Evolutionary conservation across 495 filamentous ascomycete genomes (phyloP).

Genomic region (Penicillium antarcticum): DNA sequence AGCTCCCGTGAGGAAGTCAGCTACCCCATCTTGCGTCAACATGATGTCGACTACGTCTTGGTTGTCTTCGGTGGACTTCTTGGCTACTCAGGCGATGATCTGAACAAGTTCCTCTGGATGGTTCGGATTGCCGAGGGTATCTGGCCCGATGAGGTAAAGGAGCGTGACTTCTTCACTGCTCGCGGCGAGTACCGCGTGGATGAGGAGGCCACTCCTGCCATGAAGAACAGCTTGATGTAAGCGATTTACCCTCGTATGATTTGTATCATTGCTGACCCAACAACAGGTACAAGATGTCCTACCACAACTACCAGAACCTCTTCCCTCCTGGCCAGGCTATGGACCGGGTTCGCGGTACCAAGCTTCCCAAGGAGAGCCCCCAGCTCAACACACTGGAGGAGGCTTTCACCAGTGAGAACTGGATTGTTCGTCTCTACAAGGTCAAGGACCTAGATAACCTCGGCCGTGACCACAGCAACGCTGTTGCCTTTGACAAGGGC

Average conservation of each 20-base stretch:
- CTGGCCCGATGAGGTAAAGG: conserved; percentile 98
- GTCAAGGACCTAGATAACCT: conserved; percentile 98
- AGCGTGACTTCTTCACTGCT: conserved; percentile 93
- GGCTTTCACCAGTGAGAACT: conserved; percentile 99
- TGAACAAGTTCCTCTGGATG: conserved; percentile 99
- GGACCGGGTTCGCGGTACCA: conserved; percentile 82
- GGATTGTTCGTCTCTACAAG: conserved; percentile 99
- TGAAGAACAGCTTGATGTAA: conserved; percentile 99
- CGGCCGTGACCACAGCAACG: conserved; percentile 81
- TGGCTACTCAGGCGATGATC: conserved; percentile 98
- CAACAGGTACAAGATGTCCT: conserved; percentile 98
- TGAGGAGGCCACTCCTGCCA: conserved; percentile 88
- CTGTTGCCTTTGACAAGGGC: conserved; percentile 84
- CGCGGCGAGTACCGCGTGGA: conserved; percentile 96
- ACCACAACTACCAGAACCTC: conserved; percentile 92
- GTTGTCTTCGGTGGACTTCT: conserved; percentile 95
- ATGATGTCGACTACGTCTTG: conserved; percentile 97
- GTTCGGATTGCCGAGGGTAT: conserved; percentile 98
- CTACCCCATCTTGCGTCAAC: conserved; percentile 96
- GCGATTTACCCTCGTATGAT: conserved; percentile 21
- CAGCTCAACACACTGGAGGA: conserved; percentile 88
- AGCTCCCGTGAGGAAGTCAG: conserved; percentile 95
- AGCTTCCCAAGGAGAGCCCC: conserved; percentile 81
- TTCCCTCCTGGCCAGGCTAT: conserved; percentile 90
- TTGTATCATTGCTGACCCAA: conserved; percentile 32